Conservation (phyloP, 768 basidiomycete species). For the Crassisporium funariophilum region DNA sequence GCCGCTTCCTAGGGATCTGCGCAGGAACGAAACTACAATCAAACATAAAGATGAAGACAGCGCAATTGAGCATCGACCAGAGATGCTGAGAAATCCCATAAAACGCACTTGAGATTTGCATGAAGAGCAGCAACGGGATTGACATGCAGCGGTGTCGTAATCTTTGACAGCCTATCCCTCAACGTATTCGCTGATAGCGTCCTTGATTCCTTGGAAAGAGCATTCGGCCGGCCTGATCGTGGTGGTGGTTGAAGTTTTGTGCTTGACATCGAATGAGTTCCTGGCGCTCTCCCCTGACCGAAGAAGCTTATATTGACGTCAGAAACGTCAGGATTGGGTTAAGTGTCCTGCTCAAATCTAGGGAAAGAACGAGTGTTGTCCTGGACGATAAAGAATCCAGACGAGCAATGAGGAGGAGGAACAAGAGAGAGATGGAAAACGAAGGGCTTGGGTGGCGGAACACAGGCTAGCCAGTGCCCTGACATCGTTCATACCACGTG, state of each 20-base stretch:
- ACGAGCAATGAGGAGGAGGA: too few species aligned
- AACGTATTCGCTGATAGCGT: constrained; percentile 63
- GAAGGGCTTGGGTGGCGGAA: too few species aligned
- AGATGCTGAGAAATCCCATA: not conserved
- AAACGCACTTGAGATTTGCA: constrained; percentile 72
- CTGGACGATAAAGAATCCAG: too few species aligned
- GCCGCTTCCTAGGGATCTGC: constrained; percentile 80
- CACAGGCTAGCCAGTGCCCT: too few species aligned
- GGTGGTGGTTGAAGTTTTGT: constrained; percentile 9
- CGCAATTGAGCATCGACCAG: not conserved
- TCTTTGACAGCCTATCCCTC: constrained; percentile 60
- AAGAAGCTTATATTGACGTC: constrained; percentile 1
- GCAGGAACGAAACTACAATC: constrained; percentile 76
- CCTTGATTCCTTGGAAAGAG: constrained; percentile 26
- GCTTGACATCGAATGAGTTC: constrained; percentile 9
- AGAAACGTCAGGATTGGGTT: constrained; percentile 1
- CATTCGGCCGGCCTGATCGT: constrained; percentile 1
- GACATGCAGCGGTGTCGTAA: constrained; percentile 55
- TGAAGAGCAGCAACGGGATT: constrained; percentile 66
- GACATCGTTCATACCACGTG: constrained; percentile 19
- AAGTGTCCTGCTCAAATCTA: constrained; percentile 1
- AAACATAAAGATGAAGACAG: not conserved
- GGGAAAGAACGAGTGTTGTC: constrained; percentile 1
- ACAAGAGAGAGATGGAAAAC: not conserved
- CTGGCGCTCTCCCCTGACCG: not conserved